Conservation (phyloP, 2,329 filamentous ascomycete species). For the Pseudopyricularia cyperi region DNA sequence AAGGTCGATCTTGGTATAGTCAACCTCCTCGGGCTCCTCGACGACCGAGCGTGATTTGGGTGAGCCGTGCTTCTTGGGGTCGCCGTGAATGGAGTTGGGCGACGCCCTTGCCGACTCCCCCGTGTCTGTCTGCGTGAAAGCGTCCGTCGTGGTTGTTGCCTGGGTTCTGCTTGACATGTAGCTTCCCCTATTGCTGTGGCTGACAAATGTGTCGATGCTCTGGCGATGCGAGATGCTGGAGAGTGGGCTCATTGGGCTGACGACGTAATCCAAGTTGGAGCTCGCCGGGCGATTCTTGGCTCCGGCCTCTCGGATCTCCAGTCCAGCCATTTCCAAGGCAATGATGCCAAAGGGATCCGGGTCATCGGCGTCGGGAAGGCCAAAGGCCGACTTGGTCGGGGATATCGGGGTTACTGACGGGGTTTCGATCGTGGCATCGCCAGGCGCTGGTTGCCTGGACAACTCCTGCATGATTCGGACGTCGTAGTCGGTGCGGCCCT, state of each 20-base stretch:
- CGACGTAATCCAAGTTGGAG: conserved; percentile 73
- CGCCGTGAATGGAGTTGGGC: conserved; percentile 39
- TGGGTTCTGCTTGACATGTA: conserved; percentile 61
- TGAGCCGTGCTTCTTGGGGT: conserved; percentile 28
- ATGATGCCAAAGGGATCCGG: conserved; percentile 87
- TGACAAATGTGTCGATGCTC: conserved; percentile 53
- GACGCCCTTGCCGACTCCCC: conserved; percentile 37
- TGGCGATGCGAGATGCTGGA: conserved; percentile 42
- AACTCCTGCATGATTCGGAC: conserved; percentile 49
- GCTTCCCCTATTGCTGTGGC: conserved; percentile 54
- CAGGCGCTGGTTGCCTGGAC: conserved; percentile 57
- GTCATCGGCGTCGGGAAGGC: conserved; percentile 65
- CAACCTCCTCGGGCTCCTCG: conserved; percentile 35
- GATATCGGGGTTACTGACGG: conserved; percentile 19
- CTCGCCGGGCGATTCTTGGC: conserved; percentile 59
- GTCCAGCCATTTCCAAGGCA: conserved; percentile 77
- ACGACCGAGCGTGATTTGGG: conserved; percentile 25
- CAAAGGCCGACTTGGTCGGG: conserved; percentile 37
- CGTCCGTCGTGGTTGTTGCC: conserved; percentile 57
- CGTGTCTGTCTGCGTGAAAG: conserved; percentile 48
- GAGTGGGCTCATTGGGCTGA: conserved; percentile 63
- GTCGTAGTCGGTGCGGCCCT: conserved; percentile 70
- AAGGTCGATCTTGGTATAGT: conserved; percentile 46
- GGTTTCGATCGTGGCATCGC: conserved; percentile 50
- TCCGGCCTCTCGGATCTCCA: conserved; percentile 86